Evolutionary conservation across 2,329 filamentous ascomycete genomes (phyloP), one percentile per base, ranked within the genome.

Genomic region (Ceratocystis alfenasii): DNA sequence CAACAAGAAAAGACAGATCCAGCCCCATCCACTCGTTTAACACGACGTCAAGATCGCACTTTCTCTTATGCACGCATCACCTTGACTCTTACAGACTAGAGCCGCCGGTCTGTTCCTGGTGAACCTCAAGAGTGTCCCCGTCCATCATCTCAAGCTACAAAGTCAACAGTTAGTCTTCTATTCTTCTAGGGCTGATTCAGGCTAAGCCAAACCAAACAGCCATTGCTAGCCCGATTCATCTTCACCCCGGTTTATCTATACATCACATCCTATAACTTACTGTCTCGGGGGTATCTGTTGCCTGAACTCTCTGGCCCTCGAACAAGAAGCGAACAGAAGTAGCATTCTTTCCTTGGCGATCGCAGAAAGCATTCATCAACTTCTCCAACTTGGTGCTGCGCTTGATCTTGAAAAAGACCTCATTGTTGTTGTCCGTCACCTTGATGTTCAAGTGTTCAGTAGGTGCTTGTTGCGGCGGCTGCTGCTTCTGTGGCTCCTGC

Each of bases 361-460:
- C 93, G 76, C 94, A 99, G 76, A 97, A 99, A 22, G 94, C 94
- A 69, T 90, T 88, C 94, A 99, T 99, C 65, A 99, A 81, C 81
- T 99, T 99, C 79, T 96, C 94, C 1, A 99, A 84, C 75, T 91
- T 89, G 0, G 94, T 99, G 25, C 88, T 91, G 46, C 92, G 85
- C 87, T 99, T 99, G 80, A 99, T 99, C 82, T 99, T 99, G 82
- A 99, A 99, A 77, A 97, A 99, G 72, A 99, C 93, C 75, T 99
- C 94, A 75, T 99, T 99, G 80, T 96, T 96, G 79, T 95, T 96
- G 72, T 99, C 94, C 0, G 94, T 97, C 15, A 99, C 94, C 76
- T 99, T 99, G 79, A 99, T 97, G 79, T 99, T 99, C 4, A 99
- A 81, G 76, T 99, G 94, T 78, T 97, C 93, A 36, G 79, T 79